These are phyloP conservation scores for Trametes cinnabarina DNA, from an alignment of 768 basidiomycete species.

Conservation along the genomic window DNA sequence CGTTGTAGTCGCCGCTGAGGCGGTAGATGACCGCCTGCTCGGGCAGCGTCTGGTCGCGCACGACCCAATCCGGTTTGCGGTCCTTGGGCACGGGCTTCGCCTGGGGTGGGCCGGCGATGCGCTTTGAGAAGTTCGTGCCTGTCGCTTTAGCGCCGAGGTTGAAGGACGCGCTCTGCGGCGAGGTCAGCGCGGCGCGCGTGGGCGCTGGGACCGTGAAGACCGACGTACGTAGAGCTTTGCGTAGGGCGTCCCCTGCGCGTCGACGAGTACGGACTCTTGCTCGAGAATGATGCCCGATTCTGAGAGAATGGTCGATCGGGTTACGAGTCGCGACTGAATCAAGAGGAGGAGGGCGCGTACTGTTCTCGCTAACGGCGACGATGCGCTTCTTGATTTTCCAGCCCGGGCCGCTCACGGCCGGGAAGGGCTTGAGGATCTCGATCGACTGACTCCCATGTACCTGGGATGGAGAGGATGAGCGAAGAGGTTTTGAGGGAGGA, in stretches of 20 bases:
- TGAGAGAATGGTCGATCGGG: conserved; percentile 26
- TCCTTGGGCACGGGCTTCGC: conserved; percentile 38
- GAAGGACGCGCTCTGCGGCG: conserved; percentile 38
- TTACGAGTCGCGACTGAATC: background rate
- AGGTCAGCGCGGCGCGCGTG: background rate
- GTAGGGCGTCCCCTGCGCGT: conserved; percentile 51
- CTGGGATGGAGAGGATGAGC: conserved; percentile 32
- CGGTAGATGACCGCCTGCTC: conserved; percentile 48
- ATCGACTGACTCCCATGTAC: conserved; percentile 81
- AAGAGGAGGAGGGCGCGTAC: conserved; percentile 40
- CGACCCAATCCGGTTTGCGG: conserved; percentile 40
- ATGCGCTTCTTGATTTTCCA: conserved; percentile 73
- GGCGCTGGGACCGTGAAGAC: background rate
- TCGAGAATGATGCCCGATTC: conserved; percentile 77
- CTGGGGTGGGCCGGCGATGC: conserved; percentile 35
- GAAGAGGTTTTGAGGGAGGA: background rate
- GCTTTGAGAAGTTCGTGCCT: conserved; percentile 39
- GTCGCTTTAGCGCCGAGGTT: conserved; percentile 42
- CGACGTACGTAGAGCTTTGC: conserved; percentile 40
- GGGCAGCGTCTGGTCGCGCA: conserved; percentile 38
- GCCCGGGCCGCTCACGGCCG: conserved; percentile 69
- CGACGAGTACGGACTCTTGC: conserved; percentile 59
- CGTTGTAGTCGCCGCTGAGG: conserved; percentile 53
- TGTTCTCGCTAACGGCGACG: conserved; percentile 77
- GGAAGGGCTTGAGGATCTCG: conserved; percentile 76